Conservation (phyloP, 768 basidiomycete genomes). For the Udeniomyces megalosporus region DNA sequence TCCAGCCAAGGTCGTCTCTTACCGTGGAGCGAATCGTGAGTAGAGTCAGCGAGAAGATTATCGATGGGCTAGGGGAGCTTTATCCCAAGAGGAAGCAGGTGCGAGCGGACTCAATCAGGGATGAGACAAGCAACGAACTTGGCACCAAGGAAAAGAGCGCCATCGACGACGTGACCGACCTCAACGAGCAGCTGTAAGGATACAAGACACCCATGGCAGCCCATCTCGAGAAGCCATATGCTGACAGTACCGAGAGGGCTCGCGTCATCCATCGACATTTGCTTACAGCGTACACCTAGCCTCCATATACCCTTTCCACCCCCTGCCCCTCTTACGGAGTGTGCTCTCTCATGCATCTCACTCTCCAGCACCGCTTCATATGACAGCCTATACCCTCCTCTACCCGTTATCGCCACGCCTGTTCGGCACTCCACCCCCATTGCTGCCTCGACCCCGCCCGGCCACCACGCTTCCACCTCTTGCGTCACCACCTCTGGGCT, state of each 20-base stretch:
- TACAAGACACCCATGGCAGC: background rate
- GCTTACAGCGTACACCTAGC: background rate
- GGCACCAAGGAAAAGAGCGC: background rate
- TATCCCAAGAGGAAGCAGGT: background rate
- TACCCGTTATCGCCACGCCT: background rate
- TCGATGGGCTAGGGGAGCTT: slow-evolving; percentile 5
- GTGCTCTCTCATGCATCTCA: background rate
- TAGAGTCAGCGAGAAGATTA: slow-evolving; percentile 8
- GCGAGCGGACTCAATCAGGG: background rate
- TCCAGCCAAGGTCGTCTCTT: background rate
- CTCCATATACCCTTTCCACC: slow-evolving; percentile 8
- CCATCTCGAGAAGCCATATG: background rate
- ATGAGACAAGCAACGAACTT: background rate
- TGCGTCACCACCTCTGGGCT: too few relatives aligned
- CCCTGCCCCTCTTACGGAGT: background rate
- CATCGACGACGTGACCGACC: background rate
- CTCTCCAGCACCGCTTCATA: slow-evolving; percentile 7
- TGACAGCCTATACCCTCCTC: background rate
- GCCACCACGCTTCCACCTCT: too few relatives aligned
- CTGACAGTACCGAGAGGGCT: background rate
- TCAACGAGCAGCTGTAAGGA: slow-evolving; percentile 10
- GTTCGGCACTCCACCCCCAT: background rate
- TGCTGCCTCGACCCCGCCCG: background rate
- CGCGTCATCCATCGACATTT: background rate
- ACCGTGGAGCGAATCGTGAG: background rate